phyloP scores from a whole-genome alignment of 108 stramenopile genomes.

The Conticribra weissflogii region DNA sequence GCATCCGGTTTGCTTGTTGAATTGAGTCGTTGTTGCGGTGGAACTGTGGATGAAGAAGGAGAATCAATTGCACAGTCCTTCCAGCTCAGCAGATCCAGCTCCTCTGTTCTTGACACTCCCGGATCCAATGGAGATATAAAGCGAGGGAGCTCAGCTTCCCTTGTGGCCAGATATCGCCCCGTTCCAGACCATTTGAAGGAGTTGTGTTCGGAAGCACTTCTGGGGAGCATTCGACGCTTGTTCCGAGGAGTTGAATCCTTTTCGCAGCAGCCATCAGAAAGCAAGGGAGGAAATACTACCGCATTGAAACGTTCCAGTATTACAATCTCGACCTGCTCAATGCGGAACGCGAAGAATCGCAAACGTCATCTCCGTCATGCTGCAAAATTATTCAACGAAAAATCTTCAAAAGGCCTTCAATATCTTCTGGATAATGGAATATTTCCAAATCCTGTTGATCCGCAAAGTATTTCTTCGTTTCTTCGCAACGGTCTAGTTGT shows the following conservation, averaged over 20 bases:
- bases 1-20: constrained; percentile 77
- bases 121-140: constrained; percentile 10
- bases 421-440: constrained; percentile 67
- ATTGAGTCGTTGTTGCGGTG: constrained; percentile 82
- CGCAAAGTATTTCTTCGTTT: constrained; percentile 83
- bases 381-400: constrained; percentile 80
- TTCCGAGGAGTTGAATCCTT: constrained; percentile 58
- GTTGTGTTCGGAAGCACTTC: constrained; percentile 77
- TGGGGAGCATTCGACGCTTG: constrained; percentile 71
- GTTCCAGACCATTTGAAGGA: constrained; percentile 86
- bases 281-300: neutral
- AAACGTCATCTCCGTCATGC: constrained; percentile 75
- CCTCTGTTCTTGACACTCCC: constrained; percentile 19
- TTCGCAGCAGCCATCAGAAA: neutral
- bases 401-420: constrained; percentile 75
- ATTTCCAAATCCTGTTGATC: constrained; percentile 77
- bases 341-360: constrained; percentile 66
- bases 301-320: neutral
- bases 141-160: constrained; percentile 3
- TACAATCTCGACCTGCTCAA: neutral
- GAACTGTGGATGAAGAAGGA: constrained; percentile 74
- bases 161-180: constrained; percentile 34
- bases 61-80: constrained; percentile 43
- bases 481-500: constrained; percentile 88
- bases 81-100: constrained; percentile 24